phyloP scores from a whole-genome alignment of 257 asterid genomes.

The Plantago major region DNA sequence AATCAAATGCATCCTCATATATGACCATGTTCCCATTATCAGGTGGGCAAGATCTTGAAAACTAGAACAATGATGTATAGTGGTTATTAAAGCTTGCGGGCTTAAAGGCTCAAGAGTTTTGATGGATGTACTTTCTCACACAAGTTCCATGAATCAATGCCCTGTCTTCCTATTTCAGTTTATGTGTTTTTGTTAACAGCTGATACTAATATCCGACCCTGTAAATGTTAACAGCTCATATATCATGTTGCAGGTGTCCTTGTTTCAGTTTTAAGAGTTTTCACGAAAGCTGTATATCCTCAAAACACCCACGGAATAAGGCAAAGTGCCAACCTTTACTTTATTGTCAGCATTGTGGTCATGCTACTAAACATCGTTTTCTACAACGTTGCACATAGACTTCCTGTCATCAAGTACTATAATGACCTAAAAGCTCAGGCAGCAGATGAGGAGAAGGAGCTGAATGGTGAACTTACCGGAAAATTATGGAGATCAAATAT shows the following conservation, averaged over 20 bases:
- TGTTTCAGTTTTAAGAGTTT: constrained; percentile 62
- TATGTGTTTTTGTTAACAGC: neutral
- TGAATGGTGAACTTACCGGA: constrained; percentile 59
- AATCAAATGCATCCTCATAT: too few relatives aligned
- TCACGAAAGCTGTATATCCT: constrained; percentile 79
- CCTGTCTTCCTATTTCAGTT: neutral
- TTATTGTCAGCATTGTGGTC: constrained; percentile 60
- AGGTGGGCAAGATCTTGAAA: too few relatives aligned
- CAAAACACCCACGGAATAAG: constrained; percentile 79
- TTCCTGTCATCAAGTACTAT: constrained; percentile 75
- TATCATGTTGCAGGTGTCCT: constrained; percentile 65
- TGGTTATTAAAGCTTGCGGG: too few relatives aligned
- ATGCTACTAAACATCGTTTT: constrained; percentile 68
- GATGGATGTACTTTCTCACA: too few relatives aligned
- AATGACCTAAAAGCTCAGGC: constrained; percentile 64
- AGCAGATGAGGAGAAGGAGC: constrained; percentile 57
- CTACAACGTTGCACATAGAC: constrained; percentile 68
- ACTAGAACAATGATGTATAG: too few relatives aligned
- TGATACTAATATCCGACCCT: neutral
- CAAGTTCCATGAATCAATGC: neutral
- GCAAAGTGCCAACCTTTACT: constrained; percentile 85
- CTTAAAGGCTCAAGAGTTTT: too few relatives aligned
- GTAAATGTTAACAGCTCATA: constrained; percentile 7
- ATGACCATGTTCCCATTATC: too few relatives aligned
- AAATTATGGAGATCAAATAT: constrained; percentile 62